Conservation (phyloP, 306 rosid species). For the Macrotyloma uniflorum region DNA sequence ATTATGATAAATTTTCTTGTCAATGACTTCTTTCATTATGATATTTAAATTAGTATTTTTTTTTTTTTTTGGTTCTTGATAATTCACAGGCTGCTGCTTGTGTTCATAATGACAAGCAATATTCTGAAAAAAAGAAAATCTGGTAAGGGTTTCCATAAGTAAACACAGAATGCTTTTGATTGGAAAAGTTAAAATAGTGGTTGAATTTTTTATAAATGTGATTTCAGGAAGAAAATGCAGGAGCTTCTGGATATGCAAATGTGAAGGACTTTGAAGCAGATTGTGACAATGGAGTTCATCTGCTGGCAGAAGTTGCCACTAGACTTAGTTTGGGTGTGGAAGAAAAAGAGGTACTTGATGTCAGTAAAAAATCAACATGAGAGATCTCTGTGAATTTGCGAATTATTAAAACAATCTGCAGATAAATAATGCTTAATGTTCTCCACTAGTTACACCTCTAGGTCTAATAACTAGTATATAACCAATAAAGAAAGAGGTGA, state of each 20-base stretch:
- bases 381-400: not conserved
- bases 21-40: not conserved
- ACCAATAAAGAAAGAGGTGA: not conserved
- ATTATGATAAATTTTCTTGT: not conserved
- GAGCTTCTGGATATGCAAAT: not conserved
- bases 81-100: slow-evolving; percentile 31
- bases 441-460: not conserved
- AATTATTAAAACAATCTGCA: no score
- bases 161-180: not conserved
- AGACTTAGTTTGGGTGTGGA: not conserved
- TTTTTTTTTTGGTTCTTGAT: not conserved
- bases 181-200: not conserved
- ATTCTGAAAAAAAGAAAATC: not conserved
- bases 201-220: no score
- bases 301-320: slow-evolving; percentile 11
- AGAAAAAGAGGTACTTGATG: not conserved
- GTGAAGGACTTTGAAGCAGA: not conserved
- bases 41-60: not conserved
- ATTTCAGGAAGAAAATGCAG: slow-evolving; percentile 10
- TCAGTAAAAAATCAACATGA: not conserved
- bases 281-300: not conserved
- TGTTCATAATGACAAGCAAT: not conserved
- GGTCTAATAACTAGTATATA: not conserved
- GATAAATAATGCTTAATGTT: no score
- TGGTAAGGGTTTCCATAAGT: slow-evolving; percentile 4